These are phyloP conservation scores for Camptophora hylomeconis DNA, from an alignment of 2,329 filamentous ascomycete genomes.

Conservation along the genomic window DNA sequence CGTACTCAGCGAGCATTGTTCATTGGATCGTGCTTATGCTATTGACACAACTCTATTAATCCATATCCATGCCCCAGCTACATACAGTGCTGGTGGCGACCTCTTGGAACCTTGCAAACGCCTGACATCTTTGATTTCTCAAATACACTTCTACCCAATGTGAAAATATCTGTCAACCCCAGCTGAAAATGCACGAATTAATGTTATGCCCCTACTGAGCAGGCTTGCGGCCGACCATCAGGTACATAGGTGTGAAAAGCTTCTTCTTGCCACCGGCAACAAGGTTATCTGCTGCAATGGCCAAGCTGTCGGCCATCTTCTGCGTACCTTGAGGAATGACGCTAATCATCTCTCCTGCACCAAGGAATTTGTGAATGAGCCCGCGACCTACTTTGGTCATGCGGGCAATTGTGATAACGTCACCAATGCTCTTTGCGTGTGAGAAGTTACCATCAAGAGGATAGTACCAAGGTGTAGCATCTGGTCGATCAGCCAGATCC, in stretches of 20 bases:
- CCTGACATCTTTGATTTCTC: no score
- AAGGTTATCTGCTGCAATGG: slow-evolving; percentile 66
- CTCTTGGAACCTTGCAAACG: no score
- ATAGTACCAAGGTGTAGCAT: slow-evolving; percentile 85
- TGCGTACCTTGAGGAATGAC: slow-evolving; percentile 72
- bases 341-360: slow-evolving; percentile 58
- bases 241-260: slow-evolving; percentile 97
- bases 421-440: slow-evolving; percentile 66
- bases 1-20: no score
- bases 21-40: no score
- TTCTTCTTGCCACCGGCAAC: slow-evolving; percentile 78
- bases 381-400: slow-evolving; percentile 79
- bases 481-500: slow-evolving; percentile 66
- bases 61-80: no score
- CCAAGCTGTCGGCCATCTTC: slow-evolving; percentile 89
- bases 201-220: no score
- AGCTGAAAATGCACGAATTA: no score
- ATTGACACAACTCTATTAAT: no score
- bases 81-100: no score
- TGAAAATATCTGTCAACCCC: no score
- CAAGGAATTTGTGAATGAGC: slow-evolving; percentile 63
- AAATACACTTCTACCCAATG: no score
- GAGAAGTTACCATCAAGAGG: slow-evolving; percentile 73
- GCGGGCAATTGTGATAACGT: slow-evolving; percentile 61
- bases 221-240: slow-evolving; percentile 93